A percentile compares a stretch with the other conserved stretches of the same genome.
Evolutionary conservation across 2,329 filamentous ascomycete species (phyloP).

Genomic region (Onygenales sp.): DNA sequence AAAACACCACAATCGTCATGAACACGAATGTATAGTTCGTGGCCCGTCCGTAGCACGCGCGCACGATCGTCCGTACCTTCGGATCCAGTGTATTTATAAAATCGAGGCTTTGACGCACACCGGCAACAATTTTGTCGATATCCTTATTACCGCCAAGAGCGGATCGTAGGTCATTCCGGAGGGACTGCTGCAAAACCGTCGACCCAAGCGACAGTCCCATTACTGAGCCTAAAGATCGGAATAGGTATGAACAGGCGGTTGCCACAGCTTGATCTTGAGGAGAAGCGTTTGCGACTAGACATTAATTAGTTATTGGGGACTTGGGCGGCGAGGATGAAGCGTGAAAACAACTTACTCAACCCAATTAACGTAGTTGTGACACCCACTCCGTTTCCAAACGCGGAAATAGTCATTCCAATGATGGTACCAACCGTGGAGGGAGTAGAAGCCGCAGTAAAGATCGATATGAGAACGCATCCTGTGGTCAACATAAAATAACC

Average conservation of each 20-base stretch:
- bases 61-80: constrained; percentile 48
- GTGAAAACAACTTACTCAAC: constrained; percentile 38
- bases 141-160: constrained; percentile 49
- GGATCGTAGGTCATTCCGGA: constrained; percentile 48
- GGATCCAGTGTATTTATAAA: constrained; percentile 59
- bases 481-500: constrained; percentile 46
- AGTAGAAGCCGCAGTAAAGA: constrained; percentile 47
- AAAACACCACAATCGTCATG: constrained; percentile 40
- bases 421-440: constrained; percentile 46
- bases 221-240: constrained; percentile 60
- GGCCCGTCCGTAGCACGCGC: constrained; percentile 55
- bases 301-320: not conserved
- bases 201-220: constrained; percentile 60
- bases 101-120: constrained; percentile 60
- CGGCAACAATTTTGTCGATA: constrained; percentile 56
- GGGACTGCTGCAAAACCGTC: constrained; percentile 60
- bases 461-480: constrained; percentile 46
- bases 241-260: constrained; percentile 71
- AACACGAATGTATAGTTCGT: constrained; percentile 44
- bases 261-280: constrained; percentile 62
- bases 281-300: constrained; percentile 55
- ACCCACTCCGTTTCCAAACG: constrained; percentile 48
- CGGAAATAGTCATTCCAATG: constrained; percentile 46
- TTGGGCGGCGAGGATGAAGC: not conserved
- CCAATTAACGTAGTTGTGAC: constrained; percentile 64